Evolutionary conservation across 2,329 filamentous ascomycete genomes (phyloP), one percentile per base, ranked within the genome.

Genomic region (Fusarium sambucinum): DNA sequence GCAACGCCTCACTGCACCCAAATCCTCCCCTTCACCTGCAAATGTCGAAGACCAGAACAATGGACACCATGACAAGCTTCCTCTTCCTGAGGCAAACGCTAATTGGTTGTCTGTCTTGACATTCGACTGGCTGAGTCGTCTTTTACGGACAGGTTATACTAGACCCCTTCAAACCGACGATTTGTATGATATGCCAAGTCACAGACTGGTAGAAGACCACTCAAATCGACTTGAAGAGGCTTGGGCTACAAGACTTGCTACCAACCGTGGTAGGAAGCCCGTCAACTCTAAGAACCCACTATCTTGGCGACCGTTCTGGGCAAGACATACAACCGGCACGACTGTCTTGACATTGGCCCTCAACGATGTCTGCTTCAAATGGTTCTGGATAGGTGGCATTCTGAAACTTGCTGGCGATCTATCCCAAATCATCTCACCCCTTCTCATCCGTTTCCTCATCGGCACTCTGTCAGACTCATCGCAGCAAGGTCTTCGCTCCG

Each of bases 351-450:
- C 75, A 1, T 48, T 76, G 7, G 68, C 75, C 6, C 73, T 77
- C 35, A 77, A 73, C 32, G 74, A 76, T 17, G 74, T 77, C 27
- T 76, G 73, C 47, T 76, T 76, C 40, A 55, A 45, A 10, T 70
- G 74, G 68, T 77, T 77, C 61, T 77, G 75, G 75, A 44, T 72
- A 1, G 74, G 74, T 1, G 75, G 75, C 6, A 21, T 76, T 13
- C 55, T 77, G 17, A 74, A 75, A 25, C 30, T 77, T 1, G 48
- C 54, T 8, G 75, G 73, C 11, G 75, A 77, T 54, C 13, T 75
- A 3, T 48, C 63, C 3, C 63, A 67, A 7, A 67, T 67, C 3
- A 2, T 63, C 21, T 68, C 63, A 2, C 63, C 63, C 4, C 51
- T 67, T 14, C 51, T 67, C 12, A 67, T 67, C 21, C 38, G 63